Evolutionary conservation across 2,329 filamentous ascomycete species (phyloP), one percentile per base, ranked within the genome.

Genomic region (Apiospora aurea): DNA sequence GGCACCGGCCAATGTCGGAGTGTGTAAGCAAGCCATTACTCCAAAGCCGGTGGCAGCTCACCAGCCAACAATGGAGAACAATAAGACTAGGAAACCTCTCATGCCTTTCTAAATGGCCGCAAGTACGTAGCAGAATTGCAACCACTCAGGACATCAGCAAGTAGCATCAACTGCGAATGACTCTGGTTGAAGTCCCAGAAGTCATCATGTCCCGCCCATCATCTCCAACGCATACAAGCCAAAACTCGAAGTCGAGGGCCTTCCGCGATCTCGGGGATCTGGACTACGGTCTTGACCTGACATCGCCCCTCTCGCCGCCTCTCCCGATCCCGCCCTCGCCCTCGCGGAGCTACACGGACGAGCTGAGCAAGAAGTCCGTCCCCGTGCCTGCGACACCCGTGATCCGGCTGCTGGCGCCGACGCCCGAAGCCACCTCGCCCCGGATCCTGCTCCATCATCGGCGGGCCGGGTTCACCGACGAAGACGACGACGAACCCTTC

Each of bases 381-480:
- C 57, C 57, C 18, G 57, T 64, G 57, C 34, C 41, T n/a, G 11
- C 67, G 16, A 69, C 43, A 3, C 67, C 67, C n/a, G 46, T 49
- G 2, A 69, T 69, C 41, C 67, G 43, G 7, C 43, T 69, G 11
- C 41, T 46, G 7, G 67, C 67, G 0, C 67, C 67, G 10, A 69
- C 67, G n/a, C 41, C 67, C 41, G 67, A 69, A 11, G 43, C 67
- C 41, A 49, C 43, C 8, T 64, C 57, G 8, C 57, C 57, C 34
- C 3, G 4, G 57, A 24, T 64, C 34, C 57, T 64, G 34, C 34
- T 64, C 2, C 57, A 34, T 3, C 57, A 34, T 13, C 41, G 24
- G 4, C 67, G 41, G 41, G 26, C 41, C n/a, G 66, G 66, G 10
- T 4, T 21, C 24, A 2, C 3, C 43, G 46, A 69, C 3, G 67